Evolutionary conservation across 2,329 filamentous ascomycete species (phyloP), one percentile per base, ranked within the genome.

Genomic region (Trichoderma guizhouense): DNA sequence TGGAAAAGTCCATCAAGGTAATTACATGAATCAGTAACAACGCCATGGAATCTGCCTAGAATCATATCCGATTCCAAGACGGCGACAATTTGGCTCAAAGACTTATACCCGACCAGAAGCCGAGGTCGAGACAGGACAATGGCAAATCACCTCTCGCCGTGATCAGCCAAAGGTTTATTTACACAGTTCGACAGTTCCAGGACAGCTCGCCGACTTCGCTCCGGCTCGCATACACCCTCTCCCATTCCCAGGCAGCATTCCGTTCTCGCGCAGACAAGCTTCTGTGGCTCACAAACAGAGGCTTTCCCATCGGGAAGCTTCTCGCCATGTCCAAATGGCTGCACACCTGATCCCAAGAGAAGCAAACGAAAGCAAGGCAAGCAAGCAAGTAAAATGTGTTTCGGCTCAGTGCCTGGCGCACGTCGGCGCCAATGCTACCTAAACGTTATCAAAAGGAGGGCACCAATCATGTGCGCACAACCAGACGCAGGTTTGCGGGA

Each of bases 381-480:
- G 62, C 18, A 39, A 39, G 26, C 11, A 32, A 21, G 65, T 14
- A 24, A 47, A 30, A 39, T 24, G 36, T 62, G 55, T n/a, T 30
- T 43, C 14, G 28, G 39, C 28, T 51, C 67, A 69, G 67, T 69
- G 39, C 67, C 67, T 69, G 67, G 67, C 67, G 67, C 43, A 61
- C 21, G 55, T 69, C 66, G 66, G 66, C 66, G 66, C 66, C 66
- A 62, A 69, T 69, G 67, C 67, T 69, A 69, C 67, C 67, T 69
- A 62, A 69, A 69, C 67, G 67, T 69, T 69, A 69, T 69, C 67
- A 69, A 69, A 24, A 64, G 61, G 68, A 71, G 68, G 68, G 68
- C 68, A 71, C 68, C 68, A 71, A 71, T 71, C 68, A 71, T 43
- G 58, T 34, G 15, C 43, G 43, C n/a, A 30, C 58, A 24, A 47